Evolutionary conservation across 495 filamentous ascomycete species (phyloP), one percentile per base, ranked within the genome.

Genomic region (Paragyromitra xinjiangensis): DNA sequence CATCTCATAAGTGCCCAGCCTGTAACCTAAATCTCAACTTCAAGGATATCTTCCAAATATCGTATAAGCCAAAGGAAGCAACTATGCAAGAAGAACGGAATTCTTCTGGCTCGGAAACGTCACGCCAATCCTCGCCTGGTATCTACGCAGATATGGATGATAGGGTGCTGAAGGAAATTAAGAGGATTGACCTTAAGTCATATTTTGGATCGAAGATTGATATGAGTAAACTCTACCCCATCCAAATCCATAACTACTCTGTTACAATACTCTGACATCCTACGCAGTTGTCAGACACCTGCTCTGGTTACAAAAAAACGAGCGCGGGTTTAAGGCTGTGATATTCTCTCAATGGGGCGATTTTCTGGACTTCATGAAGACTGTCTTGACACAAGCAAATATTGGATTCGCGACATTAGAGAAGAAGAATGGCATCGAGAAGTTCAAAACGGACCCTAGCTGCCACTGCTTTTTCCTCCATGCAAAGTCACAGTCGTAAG

Each of bases 151-250:
- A 91, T 66, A 92, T 98, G 78, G 89, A 88, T 78, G 87, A 89
- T 3, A 86, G 87, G 5, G 89, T 91, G 65, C 86, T 97, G 42
- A 88, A 87, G 39, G 88, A 95, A 80, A 99, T 99, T 83, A 91
- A 93, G 81, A 89, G 88, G 48, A 92, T 97, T 77, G 90, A 96
- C 40, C 86, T 98, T 0, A 83, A 89, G 34, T 89, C 88, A 1
- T 92, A 91, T 6, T 97, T 91, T 81, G 92, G 93, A 7, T 95
- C 92, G 0, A 99, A 99, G 82, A 91, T 97, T 22, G 94, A 98
- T 77, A 94, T 75, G 68, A 81, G 74, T 77, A 66, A 61, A 29
- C 51, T 4, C 3, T 19, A 37, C 44, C 37, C 5, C 12, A n/a
- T 6, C n/a, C 34, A 44, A 14, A 44, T 64, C 3, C 6, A 6